These are phyloP conservation scores for Artemisia annua DNA, from an alignment of 129 eudicot species.

Conservation along the genomic window DNA sequence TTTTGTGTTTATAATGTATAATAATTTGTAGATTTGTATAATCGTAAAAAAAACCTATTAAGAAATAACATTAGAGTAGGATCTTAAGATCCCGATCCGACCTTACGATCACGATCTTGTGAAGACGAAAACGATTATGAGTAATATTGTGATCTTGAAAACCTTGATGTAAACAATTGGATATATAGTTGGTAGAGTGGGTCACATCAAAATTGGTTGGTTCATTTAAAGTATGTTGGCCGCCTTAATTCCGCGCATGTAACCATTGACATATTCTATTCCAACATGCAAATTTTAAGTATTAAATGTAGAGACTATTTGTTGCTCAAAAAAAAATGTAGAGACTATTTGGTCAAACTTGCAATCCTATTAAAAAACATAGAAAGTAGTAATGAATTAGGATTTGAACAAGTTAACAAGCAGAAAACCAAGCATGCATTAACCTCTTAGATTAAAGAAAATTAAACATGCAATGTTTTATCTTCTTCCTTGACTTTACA, in stretches of 20 bases:
- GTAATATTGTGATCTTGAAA: no score
- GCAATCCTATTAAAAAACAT: not conserved
- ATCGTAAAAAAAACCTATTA: no score
- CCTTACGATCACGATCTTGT: no score
- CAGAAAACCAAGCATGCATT: not conserved
- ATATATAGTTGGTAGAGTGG: slow-evolving; percentile 1
- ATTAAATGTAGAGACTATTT: no score
- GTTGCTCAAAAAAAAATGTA: no score
- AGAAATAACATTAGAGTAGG: no score
- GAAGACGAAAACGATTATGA: no score
- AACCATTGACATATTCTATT: slow-evolving; percentile 5
- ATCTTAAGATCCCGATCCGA: no score
- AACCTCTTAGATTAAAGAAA: no score
- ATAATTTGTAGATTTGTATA: no score
- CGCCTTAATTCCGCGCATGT: not conserved
- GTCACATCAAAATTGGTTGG: slow-evolving; percentile 13
- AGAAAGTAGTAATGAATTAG: not conserved
- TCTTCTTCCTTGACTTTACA: not conserved
- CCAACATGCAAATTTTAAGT: slow-evolving; percentile 16
- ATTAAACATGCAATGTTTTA: not conserved
- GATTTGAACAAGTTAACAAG: slow-evolving; percentile 11
- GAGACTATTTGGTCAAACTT: slow-evolving; percentile 15
- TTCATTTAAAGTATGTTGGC: not conserved
- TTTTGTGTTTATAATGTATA: no score
- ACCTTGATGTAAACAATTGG: no score